phyloP scores from a whole-genome alignment of 768 basidiomycete species.

The Mycena vulgaris region DNA sequence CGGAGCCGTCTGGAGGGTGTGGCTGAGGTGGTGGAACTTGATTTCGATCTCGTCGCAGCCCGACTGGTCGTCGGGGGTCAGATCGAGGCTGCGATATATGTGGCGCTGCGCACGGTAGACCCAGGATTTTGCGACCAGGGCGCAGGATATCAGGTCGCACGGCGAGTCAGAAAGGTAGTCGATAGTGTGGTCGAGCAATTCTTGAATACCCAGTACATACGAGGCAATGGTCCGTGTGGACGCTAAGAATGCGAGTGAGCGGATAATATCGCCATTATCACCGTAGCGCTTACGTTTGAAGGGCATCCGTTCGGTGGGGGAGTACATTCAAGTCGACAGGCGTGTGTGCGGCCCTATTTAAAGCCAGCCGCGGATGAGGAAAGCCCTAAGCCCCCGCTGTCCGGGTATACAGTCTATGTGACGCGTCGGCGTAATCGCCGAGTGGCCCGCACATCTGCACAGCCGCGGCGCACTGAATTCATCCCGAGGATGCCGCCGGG shows the following conservation, averaged over 20 bases:
- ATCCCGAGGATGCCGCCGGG: not conserved
- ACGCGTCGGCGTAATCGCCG: not conserved
- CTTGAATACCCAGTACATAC: not conserved
- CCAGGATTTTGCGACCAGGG: slow-evolving; percentile 6
- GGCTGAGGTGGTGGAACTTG: not conserved
- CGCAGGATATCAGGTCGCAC: not conserved
- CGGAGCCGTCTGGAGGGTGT: not conserved
- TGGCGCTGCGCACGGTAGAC: not conserved
- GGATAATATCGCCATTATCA: no score
- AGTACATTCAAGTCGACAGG: not conserved
- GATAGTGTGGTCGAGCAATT: not conserved
- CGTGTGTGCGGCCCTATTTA: not conserved
- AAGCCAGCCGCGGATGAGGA: not conserved
- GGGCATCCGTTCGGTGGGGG: no score
- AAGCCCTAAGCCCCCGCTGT: not conserved
- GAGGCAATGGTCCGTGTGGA: not conserved
- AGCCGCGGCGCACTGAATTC: not conserved
- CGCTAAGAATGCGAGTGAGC: no score
- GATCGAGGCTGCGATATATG: not conserved
- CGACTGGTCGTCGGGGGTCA: not conserved
- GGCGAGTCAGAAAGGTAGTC: not conserved
- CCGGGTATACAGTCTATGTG: no score
- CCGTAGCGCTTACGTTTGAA: no score
- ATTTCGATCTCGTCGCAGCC: not conserved
- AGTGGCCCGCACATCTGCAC: no score